These are phyloP conservation scores for Solanum etuberosum DNA, from an alignment of 257 asterid species.

Conservation along the genomic window DNA sequence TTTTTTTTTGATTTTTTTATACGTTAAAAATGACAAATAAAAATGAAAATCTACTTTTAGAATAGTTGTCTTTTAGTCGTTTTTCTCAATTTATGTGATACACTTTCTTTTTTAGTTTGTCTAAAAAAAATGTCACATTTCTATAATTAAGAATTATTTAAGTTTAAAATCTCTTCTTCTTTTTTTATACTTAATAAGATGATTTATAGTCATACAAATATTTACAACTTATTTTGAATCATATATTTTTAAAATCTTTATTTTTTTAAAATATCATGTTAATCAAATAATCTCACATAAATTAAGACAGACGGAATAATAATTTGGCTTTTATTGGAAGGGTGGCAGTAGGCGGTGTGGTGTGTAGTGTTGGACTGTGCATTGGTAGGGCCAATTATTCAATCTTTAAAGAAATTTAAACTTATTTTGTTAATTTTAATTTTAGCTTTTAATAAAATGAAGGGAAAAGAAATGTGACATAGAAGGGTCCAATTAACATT, in stretches of 20 bases:
- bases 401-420: neutral
- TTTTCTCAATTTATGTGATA: too few relatives aligned
- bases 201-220: too few relatives aligned
- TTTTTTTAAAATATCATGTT: neutral
- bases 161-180: neutral
- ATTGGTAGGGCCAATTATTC: neutral
- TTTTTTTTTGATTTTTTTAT: too few relatives aligned
- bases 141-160: neutral
- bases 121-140: neutral
- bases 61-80: neutral
- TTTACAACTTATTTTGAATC: fast-evolving
- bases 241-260: too few relatives aligned
- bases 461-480: neutral
- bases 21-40: too few relatives aligned
- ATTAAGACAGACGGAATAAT: neutral
- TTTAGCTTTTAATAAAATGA: neutral
- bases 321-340: neutral
- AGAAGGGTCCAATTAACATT: neutral
- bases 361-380: neutral
- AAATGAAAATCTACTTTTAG: too few relatives aligned
- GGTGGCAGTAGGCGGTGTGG: neutral
- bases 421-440: neutral
- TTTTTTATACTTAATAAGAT: too few relatives aligned
- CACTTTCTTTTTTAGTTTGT: too few relatives aligned
- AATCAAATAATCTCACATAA: neutral